phyloP scores from a whole-genome alignment of 1,284 basidiomycete genomes.

The Puccinia coronata region DNA sequence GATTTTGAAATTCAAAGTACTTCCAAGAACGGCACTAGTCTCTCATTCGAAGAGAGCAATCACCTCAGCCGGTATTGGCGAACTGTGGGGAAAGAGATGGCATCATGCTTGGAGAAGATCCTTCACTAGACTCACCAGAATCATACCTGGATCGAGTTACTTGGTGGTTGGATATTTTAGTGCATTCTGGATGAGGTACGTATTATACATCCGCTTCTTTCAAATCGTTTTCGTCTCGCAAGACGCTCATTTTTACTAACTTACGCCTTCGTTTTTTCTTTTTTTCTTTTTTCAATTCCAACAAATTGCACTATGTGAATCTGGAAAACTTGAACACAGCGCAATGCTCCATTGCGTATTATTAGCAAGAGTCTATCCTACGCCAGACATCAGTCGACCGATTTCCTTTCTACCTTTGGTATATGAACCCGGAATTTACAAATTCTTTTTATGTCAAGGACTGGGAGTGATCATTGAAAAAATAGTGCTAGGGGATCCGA shows the following conservation, averaged over 20 bases:
- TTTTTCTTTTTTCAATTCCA: not conserved
- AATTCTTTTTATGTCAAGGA: slow-evolving; percentile 41
- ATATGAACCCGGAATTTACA: slow-evolving; percentile 32
- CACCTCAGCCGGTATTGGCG: slow-evolving; percentile 17
- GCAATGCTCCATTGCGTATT: slow-evolving; percentile 23
- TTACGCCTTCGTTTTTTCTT: too few relatives aligned
- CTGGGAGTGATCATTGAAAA: slow-evolving; percentile 18
- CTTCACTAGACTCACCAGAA: slow-evolving; percentile 16
- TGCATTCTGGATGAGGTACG: slow-evolving; percentile 35
- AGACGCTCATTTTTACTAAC: not conserved
- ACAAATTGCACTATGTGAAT: too few relatives aligned
- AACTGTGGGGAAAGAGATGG: slow-evolving; percentile 40
- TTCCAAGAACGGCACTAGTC: slow-evolving; percentile 32
- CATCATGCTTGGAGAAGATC: slow-evolving; percentile 41
- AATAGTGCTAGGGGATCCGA: not conserved
- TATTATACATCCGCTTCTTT: not conserved
- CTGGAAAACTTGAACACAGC: not conserved
- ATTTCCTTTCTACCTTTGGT: slow-evolving; percentile 18
- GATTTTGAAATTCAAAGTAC: slow-evolving; percentile 13
- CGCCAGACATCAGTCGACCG: slow-evolving; percentile 3
- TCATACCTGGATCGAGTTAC: slow-evolving; percentile 21
- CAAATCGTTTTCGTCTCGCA: not conserved
- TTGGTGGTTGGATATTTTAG: not conserved
- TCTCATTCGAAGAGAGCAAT: slow-evolving; percentile 31
- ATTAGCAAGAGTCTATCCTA: slow-evolving; percentile 33